Evolutionary conservation across 2,329 filamentous ascomycete species (phyloP).

Genomic region (Elsinoe ampelina): DNA sequence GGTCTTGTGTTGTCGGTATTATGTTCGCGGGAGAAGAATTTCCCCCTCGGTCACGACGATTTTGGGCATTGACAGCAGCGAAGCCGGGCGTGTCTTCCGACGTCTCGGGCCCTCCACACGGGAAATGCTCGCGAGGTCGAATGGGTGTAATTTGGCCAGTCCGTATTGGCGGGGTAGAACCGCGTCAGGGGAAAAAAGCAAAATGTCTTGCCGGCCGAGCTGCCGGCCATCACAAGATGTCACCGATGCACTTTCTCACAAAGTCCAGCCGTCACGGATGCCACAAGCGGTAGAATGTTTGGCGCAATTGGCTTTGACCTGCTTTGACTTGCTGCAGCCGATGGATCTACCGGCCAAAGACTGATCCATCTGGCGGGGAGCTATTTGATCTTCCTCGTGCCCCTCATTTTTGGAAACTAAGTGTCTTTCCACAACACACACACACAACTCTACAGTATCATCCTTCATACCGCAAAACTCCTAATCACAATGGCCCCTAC

Average conservation of each 20-base stretch:
- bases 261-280: not conserved
- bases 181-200: not conserved
- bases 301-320: conserved; percentile 1
- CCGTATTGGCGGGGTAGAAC: not conserved
- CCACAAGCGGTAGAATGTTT: not conserved
- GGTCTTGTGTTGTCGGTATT: not conserved
- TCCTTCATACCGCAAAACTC: not conserved
- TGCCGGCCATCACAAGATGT: not conserved
- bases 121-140: not conserved
- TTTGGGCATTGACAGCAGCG: not conserved
- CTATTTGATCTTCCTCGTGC: not conserved
- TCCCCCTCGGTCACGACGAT: conserved; percentile 1
- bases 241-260: not conserved
- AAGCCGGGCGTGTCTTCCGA: not conserved
- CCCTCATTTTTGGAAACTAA: not conserved
- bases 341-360: conserved; percentile 10
- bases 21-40: conserved; percentile 7
- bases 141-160: not conserved
- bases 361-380: not conserved
- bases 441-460: not conserved
- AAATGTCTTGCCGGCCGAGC: not conserved
- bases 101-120: conserved; percentile 4
- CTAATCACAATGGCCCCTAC: conserved; percentile 7
- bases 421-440: not conserved
- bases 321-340: not conserved